These are phyloP conservation scores for Rhodotorula glutinis DNA, from an alignment of 1,284 basidiomycete genomes.

Conservation along the genomic window DNA sequence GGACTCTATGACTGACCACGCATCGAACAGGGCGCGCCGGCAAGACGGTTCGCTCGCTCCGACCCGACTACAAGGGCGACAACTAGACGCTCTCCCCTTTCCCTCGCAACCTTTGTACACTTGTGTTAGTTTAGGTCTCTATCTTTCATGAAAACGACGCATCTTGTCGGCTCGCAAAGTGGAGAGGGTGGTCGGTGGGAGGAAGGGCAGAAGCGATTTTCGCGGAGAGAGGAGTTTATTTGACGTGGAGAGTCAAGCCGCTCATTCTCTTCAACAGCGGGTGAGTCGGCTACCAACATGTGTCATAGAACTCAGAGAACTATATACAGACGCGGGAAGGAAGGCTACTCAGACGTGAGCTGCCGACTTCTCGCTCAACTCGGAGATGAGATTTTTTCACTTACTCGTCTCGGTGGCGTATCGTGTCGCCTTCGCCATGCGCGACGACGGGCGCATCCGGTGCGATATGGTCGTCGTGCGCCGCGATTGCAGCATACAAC, in stretches of 20 bases:
- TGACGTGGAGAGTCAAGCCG: no score
- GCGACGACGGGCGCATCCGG: constrained; percentile 10
- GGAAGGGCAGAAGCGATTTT: no score
- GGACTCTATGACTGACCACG: background rate
- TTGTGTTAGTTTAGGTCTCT: background rate
- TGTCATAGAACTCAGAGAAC: no score
- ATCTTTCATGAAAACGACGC: no score
- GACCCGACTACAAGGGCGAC: constrained; percentile 20
- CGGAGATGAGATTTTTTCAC: background rate
- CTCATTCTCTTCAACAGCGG: no score
- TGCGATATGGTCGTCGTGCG: constrained; percentile 7
- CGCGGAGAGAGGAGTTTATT: no score
- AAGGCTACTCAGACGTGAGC: no score
- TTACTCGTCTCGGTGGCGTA: background rate
- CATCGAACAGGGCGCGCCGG: constrained; percentile 67
- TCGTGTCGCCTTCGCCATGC: constrained; percentile 15
- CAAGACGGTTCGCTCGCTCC: constrained; percentile 55
- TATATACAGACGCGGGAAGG: no score
- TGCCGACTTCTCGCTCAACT: no score
- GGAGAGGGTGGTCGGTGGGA: no score
- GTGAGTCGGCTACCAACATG: no score
- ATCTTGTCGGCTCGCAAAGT: no score
- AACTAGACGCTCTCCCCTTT: background rate
- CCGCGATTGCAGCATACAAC: background rate
- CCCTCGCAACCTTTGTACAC: background rate